phyloP scores from a whole-genome alignment of 257 asterid species.

The Nicotiana noctiflora region DNA sequence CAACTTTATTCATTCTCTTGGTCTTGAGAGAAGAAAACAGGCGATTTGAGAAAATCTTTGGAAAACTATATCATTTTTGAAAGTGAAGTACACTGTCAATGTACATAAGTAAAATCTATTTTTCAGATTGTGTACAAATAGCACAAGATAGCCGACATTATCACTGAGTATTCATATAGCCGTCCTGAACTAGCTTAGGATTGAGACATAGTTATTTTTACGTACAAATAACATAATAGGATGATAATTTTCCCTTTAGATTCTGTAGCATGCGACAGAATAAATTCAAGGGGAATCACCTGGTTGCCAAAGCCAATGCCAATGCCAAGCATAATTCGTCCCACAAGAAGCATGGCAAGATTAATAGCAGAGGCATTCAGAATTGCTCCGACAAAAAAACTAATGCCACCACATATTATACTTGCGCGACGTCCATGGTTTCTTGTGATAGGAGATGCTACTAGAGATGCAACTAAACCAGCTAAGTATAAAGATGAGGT shows the following conservation, averaged over 20 bases:
- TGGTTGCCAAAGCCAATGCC: conserved; percentile 95
- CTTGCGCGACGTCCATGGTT: conserved; percentile 62
- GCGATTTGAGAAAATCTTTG: neutral
- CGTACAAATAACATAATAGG: neutral
- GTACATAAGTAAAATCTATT: neutral
- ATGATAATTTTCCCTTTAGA: neutral
- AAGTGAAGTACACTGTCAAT: neutral
- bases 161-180: neutral
- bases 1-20: neutral
- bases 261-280: neutral
- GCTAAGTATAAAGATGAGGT: conserved; percentile 81
- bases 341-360: conserved; percentile 64
- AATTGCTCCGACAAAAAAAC: conserved; percentile 65
- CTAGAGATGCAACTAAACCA: conserved; percentile 57
- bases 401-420: conserved; percentile 66
- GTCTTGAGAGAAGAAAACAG: neutral
- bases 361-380: conserved; percentile 56
- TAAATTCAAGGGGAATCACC: conserved; percentile 25
- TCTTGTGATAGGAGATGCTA: conserved; percentile 69
- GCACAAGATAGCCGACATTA: neutral
- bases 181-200: neutral
- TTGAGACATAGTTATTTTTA: neutral
- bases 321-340: conserved; percentile 78
- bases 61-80: neutral
- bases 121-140: neutral